These are phyloP conservation scores for Suillus plorans DNA, from an alignment of 768 basidiomycete species.

Conservation along the genomic window DNA sequence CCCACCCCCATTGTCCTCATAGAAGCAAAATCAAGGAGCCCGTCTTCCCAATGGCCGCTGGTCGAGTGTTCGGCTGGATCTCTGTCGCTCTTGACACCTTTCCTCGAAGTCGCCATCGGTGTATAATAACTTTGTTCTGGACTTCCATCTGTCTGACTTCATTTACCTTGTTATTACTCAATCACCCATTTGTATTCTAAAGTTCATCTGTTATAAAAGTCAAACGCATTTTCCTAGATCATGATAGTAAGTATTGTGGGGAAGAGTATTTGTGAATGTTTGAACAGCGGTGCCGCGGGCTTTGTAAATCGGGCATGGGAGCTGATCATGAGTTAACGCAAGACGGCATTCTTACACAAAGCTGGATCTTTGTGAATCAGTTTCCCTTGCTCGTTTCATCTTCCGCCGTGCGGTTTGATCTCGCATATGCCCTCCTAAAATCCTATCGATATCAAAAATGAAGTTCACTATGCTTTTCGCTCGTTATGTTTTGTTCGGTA, in stretches of 20 bases:
- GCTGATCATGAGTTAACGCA: slow-evolving; percentile 1
- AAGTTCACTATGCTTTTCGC: slow-evolving; percentile 44
- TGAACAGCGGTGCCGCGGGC: background rate
- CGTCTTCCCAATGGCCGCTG: background rate
- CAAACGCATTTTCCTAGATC: background rate
- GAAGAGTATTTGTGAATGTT: background rate
- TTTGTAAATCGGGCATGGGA: background rate
- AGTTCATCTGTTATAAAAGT: background rate
- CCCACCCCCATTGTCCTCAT: slow-evolving; percentile 27
- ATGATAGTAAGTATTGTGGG: background rate
- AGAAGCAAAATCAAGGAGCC: background rate
- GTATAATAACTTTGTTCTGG: slow-evolving; percentile 2
- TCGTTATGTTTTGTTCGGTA: slow-evolving; percentile 66
- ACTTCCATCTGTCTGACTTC: slow-evolving; percentile 1
- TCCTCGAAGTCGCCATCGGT: background rate
- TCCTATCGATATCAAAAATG: slow-evolving; percentile 33
- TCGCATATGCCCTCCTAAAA: slow-evolving; percentile 29
- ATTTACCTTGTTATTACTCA: background rate
- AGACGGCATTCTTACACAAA: slow-evolving; percentile 18
- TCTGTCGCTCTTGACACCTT: background rate
- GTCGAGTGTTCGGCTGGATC: background rate
- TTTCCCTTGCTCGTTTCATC: background rate
- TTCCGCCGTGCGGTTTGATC: slow-evolving; percentile 34
- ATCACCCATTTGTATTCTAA: slow-evolving; percentile 5
- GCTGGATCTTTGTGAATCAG: slow-evolving; percentile 28